Evolutionary conservation across 441 rosid species (phyloP).

Genomic region (Eutrema salsugineum): DNA sequence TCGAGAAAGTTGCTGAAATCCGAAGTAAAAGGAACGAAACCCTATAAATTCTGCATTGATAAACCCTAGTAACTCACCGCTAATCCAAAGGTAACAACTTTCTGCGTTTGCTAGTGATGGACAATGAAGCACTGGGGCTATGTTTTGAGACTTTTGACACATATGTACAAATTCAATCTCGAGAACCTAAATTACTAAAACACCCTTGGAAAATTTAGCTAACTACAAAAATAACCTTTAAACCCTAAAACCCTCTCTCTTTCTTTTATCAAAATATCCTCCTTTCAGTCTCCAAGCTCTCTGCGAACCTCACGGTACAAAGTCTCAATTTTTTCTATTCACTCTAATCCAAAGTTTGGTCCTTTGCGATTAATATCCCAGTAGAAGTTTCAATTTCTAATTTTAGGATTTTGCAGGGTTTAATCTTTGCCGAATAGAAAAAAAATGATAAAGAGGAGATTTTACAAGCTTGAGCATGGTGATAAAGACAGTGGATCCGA

Average conservation of each 20-base stretch:
- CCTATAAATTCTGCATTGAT: not conserved
- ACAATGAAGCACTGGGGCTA: not conserved
- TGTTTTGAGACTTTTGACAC: not conserved
- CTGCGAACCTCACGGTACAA: slow-evolving; percentile 9
- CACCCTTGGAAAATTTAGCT: not conserved
- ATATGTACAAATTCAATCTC: not conserved
- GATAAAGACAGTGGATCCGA: slow-evolving; percentile 60
- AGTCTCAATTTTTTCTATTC: not conserved
- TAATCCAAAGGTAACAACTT: not conserved
- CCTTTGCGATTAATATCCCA: not conserved
- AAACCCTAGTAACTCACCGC: slow-evolving; percentile 21
- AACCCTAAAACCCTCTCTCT: slow-evolving; percentile 22
- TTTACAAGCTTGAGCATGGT: slow-evolving; percentile 68
- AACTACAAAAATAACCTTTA: slow-evolving; percentile 15
- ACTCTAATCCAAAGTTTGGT: not conserved
- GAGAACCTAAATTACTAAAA: not conserved
- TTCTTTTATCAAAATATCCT: not conserved
- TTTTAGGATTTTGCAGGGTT: not conserved
- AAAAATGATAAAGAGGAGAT: slow-evolving; percentile 73
- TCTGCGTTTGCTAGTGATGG: not conserved
- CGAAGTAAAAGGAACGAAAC: not conserved
- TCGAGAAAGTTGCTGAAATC: not conserved
- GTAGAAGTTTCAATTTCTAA: not conserved
- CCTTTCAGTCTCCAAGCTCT: slow-evolving; percentile 10
- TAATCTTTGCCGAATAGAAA: not conserved